A percentile compares a stretch with the other conserved stretches of the same genome.
These are phyloP conservation scores for Gossypium davidsonii DNA, from an alignment of 441 rosid genomes.

Conservation along the genomic window DNA sequence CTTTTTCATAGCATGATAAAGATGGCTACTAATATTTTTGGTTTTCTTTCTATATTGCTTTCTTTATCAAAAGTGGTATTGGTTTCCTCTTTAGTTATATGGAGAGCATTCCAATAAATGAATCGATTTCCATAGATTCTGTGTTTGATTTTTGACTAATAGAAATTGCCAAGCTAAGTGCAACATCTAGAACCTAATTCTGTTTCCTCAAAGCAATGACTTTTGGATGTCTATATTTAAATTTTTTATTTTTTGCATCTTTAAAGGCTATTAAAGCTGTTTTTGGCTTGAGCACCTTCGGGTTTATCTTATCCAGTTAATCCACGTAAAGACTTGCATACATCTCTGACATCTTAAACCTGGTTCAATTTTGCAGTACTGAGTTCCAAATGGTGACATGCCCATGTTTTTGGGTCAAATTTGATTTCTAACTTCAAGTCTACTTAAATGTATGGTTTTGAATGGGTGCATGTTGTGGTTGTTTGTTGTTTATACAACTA, in stretches of 20 bases:
- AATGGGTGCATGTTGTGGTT: not conserved
- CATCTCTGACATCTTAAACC: not conserved
- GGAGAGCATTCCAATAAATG: conserved; percentile 7
- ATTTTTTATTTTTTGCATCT: not conserved
- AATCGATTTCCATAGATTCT: not conserved
- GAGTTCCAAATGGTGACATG: not conserved
- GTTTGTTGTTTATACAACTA: not conserved
- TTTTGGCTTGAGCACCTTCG: not conserved
- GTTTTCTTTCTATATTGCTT: not conserved
- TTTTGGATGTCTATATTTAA: not conserved
- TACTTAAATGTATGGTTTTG: not conserved
- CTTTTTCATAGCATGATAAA: not conserved
- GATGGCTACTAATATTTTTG: not conserved
- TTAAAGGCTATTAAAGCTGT: not conserved
- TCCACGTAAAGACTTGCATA: not conserved
- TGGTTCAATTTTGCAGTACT: not conserved
- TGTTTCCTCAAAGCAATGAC: not conserved
- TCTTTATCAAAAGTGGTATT: not conserved
- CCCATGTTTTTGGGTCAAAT: not conserved
- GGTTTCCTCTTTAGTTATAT: not conserved
- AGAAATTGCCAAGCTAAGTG: not conserved
- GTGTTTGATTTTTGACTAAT: not conserved
- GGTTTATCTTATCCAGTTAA: not conserved
- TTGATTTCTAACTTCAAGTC: not conserved
- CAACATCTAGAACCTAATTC: conserved; percentile 3